Conservation (phyloP, 75 land plant species). For the Pinus albicaulis region DNA sequence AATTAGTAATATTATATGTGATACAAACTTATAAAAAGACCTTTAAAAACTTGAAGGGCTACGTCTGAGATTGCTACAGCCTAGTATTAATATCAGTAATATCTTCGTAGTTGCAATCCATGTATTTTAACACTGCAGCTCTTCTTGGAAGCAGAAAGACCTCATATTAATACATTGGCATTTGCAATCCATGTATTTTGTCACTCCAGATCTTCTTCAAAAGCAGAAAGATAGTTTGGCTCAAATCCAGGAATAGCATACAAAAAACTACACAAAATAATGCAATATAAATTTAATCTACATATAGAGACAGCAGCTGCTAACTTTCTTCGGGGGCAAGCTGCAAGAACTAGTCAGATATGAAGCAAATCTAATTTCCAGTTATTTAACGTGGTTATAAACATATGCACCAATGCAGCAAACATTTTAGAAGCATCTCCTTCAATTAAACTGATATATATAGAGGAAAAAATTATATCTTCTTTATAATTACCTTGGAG, state of each 20-base stretch:
- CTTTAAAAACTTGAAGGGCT: no score
- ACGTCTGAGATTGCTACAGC: no score
- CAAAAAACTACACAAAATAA: not conserved
- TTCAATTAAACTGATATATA: no score
- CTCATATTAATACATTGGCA: no score
- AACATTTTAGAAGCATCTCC: not conserved
- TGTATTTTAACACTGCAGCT: not conserved
- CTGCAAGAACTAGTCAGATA: not conserved
- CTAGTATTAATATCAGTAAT: no score
- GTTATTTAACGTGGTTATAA: not conserved
- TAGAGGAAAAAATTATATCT: no score
- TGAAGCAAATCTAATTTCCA: not conserved
- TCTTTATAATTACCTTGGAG: constrained; percentile 46
- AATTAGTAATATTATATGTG: no score
- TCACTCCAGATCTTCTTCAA: not conserved
- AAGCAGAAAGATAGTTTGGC: not conserved
- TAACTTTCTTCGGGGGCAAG: not conserved
- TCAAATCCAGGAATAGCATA: not conserved
- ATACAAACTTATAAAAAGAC: no score
- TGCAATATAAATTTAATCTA: not conserved
- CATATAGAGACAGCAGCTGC: not conserved
- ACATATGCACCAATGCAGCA: not conserved
- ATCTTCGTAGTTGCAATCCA: not conserved
- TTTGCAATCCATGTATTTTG: not conserved
- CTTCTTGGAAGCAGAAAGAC: not conserved